Evolutionary conservation across 495 filamentous ascomycete species (phyloP), one percentile per base, ranked within the genome.

Genomic region (Neurospora africana): DNA sequence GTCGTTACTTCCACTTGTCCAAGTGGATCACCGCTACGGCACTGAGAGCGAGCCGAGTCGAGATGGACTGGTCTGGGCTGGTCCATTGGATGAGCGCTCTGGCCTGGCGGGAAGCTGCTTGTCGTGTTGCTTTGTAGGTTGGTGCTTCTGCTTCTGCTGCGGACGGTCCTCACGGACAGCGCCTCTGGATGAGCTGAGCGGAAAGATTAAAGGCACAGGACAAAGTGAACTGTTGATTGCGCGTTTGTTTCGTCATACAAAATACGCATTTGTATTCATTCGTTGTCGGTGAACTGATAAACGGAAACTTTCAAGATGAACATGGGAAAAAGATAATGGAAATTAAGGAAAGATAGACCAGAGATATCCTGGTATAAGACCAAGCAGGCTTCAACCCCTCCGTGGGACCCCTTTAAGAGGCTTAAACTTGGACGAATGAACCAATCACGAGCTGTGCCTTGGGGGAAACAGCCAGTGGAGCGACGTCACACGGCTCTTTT

Each of bases 401-500:
- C 39, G 58, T 65, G 69, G 39, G 61, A 53, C 74, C 69, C 74
- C 27, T 30, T 65, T 33, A 19, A 35, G 53, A 65, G 53, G 53
- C 71, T 73, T 73, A 70, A 78, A 72, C 73, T 72, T 41, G 37
- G 43, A 40, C 30, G 17, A n/a, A 13, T 33, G 70, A 67, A 21
- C 77, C 76, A 79, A 79, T 78, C 74, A 76, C 69, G 53, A 43
- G 43, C 39, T 68, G 74, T 35, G 53, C 6, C 39, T 69, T 21
- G 10, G 11, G 9, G 33, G 27, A 30, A 35, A 65, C 21, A 30
- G 35, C 11, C 41, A 41, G 65, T 72, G 74, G 69, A 69, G 41
- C 68, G 73, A 76, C 72, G 72, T 75, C 75, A 76, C 75, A 33
- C 53, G 53, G 53, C 53, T 65, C 13, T 13, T 15, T 19, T 61